Evolutionary conservation across 352 stramenopile species (phyloP).

Genomic region (Lagenidium giganteum): DNA sequence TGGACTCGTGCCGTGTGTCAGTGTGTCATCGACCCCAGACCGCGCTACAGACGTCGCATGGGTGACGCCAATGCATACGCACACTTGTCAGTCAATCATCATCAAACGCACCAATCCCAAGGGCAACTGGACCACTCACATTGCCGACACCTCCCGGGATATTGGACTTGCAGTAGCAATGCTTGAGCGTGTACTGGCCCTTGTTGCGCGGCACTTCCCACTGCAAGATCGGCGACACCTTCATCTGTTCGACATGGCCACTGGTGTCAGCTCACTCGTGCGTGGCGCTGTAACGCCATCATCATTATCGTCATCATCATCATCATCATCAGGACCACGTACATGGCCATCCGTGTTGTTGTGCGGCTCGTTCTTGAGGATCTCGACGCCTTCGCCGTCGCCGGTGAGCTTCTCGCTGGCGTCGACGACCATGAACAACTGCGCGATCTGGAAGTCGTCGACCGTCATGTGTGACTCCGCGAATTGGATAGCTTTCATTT

Average conservation of each 20-base stretch:
- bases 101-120: too few species aligned
- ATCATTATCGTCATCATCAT: too few species aligned
- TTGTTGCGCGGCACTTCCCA: conserved; percentile 72
- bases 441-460: conserved; percentile 80
- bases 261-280: background rate
- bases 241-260: too few species aligned
- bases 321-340: too few species aligned
- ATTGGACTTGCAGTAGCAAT: conserved; percentile 85
- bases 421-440: conserved; percentile 87
- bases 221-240: conserved; percentile 66
- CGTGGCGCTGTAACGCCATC: background rate
- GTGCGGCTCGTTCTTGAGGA: conserved; percentile 83
- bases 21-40: too few species aligned
- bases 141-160: conserved; percentile 75
- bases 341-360: conserved; percentile 78
- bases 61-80: too few species aligned
- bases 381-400: conserved; percentile 81
- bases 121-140: too few species aligned
- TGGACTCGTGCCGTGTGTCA: too few species aligned
- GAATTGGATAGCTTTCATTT: conserved; percentile 14
- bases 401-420: conserved; percentile 82
- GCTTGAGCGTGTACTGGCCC: conserved; percentile 86
- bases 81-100: too few species aligned
- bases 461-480: conserved; percentile 67
- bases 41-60: too few species aligned